phyloP scores from a whole-genome alignment of 371 early-diverging fungal species.

The Apophysomyces sp. region DNA sequence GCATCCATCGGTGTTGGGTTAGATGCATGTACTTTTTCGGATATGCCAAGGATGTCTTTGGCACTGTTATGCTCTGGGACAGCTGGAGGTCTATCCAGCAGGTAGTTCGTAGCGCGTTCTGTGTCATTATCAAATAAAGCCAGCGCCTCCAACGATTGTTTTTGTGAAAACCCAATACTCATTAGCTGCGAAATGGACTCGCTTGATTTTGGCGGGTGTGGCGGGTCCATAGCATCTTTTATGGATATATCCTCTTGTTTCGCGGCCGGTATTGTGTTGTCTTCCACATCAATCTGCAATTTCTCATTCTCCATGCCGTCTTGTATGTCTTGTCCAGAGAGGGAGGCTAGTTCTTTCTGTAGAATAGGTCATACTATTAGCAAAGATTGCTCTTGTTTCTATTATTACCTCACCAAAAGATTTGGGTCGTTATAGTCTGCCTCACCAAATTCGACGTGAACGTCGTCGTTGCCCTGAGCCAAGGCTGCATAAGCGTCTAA shows the following conservation, averaged over 20 bases:
- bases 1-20: not conserved
- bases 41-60: not conserved
- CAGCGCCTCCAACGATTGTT: constrained; percentile 28
- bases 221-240: not conserved
- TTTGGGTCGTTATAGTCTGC: constrained; percentile 38
- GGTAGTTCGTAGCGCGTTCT: constrained; percentile 35
- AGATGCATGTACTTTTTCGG: not conserved
- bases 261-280: not conserved
- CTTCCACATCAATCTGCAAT: not conserved
- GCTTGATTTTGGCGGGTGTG: not conserved
- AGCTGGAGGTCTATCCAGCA: constrained; percentile 23
- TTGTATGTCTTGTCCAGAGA: not conserved
- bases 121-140: constrained; percentile 27
- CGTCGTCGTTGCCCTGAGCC: constrained; percentile 34
- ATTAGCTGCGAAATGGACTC: constrained; percentile 14
- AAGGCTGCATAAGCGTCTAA: constrained; percentile 39
- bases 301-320: not conserved
- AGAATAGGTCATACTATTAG: not conserved
- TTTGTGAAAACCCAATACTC: constrained; percentile 32
- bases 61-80: not conserved
- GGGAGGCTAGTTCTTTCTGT: not conserved
- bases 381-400: not conserved
- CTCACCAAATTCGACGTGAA: constrained; percentile 40
- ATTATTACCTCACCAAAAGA: constrained; percentile 32
- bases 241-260: not conserved